phyloP scores from a whole-genome alignment of 2,329 filamentous ascomycete genomes.

The Colletotrichum musae region DNA sequence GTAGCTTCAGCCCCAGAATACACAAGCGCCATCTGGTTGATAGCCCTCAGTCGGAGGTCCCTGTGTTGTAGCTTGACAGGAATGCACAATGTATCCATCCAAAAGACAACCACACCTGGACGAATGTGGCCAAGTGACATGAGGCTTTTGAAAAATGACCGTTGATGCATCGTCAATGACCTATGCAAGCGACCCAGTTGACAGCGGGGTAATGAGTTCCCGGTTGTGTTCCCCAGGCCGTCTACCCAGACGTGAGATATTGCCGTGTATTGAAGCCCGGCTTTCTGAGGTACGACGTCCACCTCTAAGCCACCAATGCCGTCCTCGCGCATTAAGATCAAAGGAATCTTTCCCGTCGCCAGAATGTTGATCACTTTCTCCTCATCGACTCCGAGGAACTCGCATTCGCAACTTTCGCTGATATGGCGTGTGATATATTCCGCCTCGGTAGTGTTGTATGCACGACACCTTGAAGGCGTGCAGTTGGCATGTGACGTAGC shows the following conservation, averaged over 20 bases:
- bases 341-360: neutral
- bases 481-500: neutral
- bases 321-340: neutral
- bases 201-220: neutral
- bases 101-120: neutral
- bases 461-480: neutral
- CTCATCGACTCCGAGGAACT: neutral
- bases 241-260: conserved; percentile 15
- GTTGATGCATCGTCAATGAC: neutral
- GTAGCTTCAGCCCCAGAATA: neutral
- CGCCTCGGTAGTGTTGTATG: neutral
- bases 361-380: neutral
- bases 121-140: too few species aligned
- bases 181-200: neutral
- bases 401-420: neutral
- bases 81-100: conserved; percentile 13
- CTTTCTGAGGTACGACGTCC: neutral
- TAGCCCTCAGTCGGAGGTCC: neutral
- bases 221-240: neutral
- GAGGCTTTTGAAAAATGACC: neutral
- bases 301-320: neutral
- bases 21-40: conserved; percentile 2
- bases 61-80: neutral
- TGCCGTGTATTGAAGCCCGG: neutral
- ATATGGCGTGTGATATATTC: neutral